Conservation (phyloP, 1,284 basidiomycete species). For the Amylostereum chailletii region DNA sequence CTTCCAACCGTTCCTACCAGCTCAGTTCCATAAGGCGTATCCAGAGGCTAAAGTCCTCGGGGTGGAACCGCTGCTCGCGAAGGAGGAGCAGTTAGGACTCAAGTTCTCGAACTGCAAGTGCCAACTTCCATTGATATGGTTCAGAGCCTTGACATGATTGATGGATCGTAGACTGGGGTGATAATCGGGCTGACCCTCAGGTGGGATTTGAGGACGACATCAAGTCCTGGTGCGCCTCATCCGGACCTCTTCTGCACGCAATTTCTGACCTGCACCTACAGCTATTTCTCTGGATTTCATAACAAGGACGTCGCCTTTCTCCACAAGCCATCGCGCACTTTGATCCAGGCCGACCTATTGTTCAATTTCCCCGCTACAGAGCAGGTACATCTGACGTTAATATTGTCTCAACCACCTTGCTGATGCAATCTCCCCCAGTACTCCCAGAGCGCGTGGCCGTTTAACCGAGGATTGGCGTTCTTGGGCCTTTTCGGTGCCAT, state of each 20-base stretch:
- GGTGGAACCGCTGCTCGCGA: slow-evolving; percentile 39
- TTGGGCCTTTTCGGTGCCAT: background rate
- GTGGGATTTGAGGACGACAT: slow-evolving; percentile 79
- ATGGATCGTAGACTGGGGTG: slow-evolving; percentile 5
- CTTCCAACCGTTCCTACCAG: slow-evolving; percentile 17
- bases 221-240: slow-evolving; percentile 1
- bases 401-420: slow-evolving; percentile 7
- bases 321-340: slow-evolving; percentile 64
- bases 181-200: slow-evolving; percentile 42
- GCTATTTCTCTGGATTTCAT: slow-evolving; percentile 68
- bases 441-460: background rate
- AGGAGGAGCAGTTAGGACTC: slow-evolving; percentile 22
- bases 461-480: background rate
- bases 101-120: slow-evolving; percentile 44
- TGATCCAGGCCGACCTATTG: slow-evolving; percentile 80
- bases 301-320: slow-evolving; percentile 86
- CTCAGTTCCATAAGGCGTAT: slow-evolving; percentile 62
- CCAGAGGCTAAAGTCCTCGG: slow-evolving; percentile 67
- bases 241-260: slow-evolving; percentile 5
- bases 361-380: slow-evolving; percentile 82
- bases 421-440: background rate
- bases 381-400: slow-evolving; percentile 41
- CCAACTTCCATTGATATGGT: background rate
- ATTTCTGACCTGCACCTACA: slow-evolving; percentile 18
- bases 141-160: too few species aligned